Evolutionary conservation across 768 basidiomycete species (phyloP).

Genomic region (Suillus weaverae): DNA sequence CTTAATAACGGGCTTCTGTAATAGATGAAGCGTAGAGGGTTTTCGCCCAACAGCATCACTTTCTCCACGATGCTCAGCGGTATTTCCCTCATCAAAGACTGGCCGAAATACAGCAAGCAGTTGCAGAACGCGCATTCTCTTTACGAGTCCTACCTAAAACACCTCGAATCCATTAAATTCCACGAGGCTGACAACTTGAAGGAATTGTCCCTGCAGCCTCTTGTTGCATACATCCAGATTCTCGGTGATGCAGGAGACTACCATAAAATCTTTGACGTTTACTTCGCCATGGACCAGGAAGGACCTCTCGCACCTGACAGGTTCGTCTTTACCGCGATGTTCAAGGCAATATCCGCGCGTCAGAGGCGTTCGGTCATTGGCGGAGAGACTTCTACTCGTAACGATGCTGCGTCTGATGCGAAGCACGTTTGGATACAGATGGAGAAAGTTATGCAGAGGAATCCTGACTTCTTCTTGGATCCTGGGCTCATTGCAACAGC

Average conservation of each 20-base stretch:
- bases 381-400: constrained; percentile 31
- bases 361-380: constrained; percentile 16
- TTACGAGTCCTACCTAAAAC: constrained; percentile 56
- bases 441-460: constrained; percentile 49
- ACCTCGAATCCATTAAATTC: constrained; percentile 49
- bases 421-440: constrained; percentile 71
- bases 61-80: constrained; percentile 72
- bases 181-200: constrained; percentile 47
- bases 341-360: constrained; percentile 44
- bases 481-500: constrained; percentile 50
- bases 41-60: constrained; percentile 65
- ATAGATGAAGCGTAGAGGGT: constrained; percentile 85
- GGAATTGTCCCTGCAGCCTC: constrained; percentile 46
- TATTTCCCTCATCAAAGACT: constrained; percentile 59
- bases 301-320: constrained; percentile 63
- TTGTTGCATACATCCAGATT: constrained; percentile 64
- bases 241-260: constrained; percentile 60
- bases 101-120: constrained; percentile 59
- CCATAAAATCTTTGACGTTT: constrained; percentile 75
- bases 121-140: constrained; percentile 59
- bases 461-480: constrained; percentile 51
- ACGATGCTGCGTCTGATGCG: constrained; percentile 57
- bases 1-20: constrained; percentile 1
- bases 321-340: constrained; percentile 64
- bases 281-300: constrained; percentile 61